These are phyloP conservation scores for Leccinum obscurum DNA, from an alignment of 768 basidiomycete genomes.

Conservation along the genomic window DNA sequence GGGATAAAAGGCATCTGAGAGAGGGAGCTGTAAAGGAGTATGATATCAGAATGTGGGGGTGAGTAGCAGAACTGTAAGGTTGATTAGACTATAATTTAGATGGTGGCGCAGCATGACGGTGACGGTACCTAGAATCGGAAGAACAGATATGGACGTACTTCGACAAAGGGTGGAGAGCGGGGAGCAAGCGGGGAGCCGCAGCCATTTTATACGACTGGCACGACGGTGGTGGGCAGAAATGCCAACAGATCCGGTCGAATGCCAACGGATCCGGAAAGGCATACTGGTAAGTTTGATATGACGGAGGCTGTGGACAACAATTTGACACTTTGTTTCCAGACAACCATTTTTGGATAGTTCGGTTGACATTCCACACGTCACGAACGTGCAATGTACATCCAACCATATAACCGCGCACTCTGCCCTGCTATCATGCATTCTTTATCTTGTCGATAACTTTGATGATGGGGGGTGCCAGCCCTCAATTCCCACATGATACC, in stretches of 20 bases:
- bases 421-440: background rate
- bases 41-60: background rate
- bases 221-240: background rate
- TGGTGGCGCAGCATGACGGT: background rate
- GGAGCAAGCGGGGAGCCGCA: background rate
- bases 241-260: background rate
- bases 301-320: too few species aligned
- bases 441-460: slow-evolving; percentile 11
- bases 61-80: background rate
- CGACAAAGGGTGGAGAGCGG: background rate
- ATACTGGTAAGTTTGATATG: background rate
- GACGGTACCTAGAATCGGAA: background rate
- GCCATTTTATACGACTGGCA: background rate
- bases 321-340: too few species aligned
- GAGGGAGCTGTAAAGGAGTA: background rate
- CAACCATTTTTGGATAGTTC: slow-evolving; percentile 10
- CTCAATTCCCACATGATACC: background rate
- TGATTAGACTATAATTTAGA: background rate
- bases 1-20: background rate
- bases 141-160: background rate
- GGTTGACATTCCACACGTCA: slow-evolving; percentile 16
- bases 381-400: slow-evolving; percentile 31
- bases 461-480: background rate
- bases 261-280: background rate
- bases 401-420: slow-evolving; percentile 10